phyloP scores from a whole-genome alignment of 352 stramenopile species.

The Nothophytophthora sp. region DNA sequence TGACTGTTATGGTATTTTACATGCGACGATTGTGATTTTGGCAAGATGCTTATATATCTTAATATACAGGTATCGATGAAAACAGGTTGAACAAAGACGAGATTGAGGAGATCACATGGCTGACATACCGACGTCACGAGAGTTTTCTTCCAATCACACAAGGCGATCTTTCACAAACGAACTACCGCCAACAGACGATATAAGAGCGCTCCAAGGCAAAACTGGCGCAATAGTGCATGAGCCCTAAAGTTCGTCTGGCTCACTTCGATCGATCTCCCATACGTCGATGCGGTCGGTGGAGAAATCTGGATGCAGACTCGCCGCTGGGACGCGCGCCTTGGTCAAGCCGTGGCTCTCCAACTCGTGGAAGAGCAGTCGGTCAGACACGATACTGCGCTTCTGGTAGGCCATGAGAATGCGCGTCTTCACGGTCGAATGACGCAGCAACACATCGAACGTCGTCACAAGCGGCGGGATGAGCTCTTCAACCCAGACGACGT shows the following conservation, averaged over 20 bases:
- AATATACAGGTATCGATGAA: too few relatives aligned
- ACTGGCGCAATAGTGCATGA: not conserved
- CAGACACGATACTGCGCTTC: conserved; percentile 60
- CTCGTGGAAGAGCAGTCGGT: conserved; percentile 58
- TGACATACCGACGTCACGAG: not conserved
- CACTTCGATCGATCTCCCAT: conserved; percentile 35
- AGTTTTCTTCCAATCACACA: conserved; percentile 2
- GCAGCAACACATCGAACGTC: conserved; percentile 62
- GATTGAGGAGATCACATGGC: not conserved
- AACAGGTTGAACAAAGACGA: not conserved
- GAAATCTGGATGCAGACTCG: conserved; percentile 44
- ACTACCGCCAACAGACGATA: too few relatives aligned
- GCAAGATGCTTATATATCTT: too few relatives aligned
- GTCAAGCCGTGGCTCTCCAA: conserved; percentile 33
- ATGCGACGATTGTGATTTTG: too few relatives aligned
- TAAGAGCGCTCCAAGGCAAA: too few relatives aligned
- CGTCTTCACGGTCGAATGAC: conserved; percentile 31
- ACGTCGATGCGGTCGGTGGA: conserved; percentile 44
- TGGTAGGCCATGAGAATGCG: conserved; percentile 75
- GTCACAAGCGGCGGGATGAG: conserved; percentile 84
- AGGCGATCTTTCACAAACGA: not conserved
- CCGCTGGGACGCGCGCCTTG: conserved; percentile 25
- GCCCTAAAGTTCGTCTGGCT: conserved; percentile 2
- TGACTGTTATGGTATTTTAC: too few relatives aligned
- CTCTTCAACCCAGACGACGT: conserved; percentile 91